Conservation (phyloP, 805 yeast genomes). For the Suhomyces prunicola region DNA sequence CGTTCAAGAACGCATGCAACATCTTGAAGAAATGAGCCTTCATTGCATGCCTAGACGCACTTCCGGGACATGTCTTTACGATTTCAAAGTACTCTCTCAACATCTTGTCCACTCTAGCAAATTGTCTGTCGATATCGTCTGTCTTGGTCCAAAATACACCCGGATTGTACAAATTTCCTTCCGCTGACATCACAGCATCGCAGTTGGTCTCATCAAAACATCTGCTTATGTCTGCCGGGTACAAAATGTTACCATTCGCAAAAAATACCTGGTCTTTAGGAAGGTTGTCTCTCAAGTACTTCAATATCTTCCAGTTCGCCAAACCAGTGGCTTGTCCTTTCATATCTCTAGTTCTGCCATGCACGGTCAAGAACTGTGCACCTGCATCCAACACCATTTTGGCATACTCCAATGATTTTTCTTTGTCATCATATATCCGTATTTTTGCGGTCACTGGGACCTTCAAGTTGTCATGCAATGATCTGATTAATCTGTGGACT, state of each 20-base stretch:
- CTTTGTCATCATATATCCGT: slow-evolving; percentile 80
- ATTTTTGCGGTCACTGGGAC: slow-evolving; percentile 96
- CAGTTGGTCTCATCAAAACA: slow-evolving; percentile 63
- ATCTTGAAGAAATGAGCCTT: slow-evolving; percentile 91
- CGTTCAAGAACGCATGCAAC: slow-evolving; percentile 72
- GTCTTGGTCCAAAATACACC: slow-evolving; percentile 70
- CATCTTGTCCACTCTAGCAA: slow-evolving; percentile 81
- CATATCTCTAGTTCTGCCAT: slow-evolving; percentile 95
- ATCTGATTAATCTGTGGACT: slow-evolving; percentile 66
- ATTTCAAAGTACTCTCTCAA: slow-evolving; percentile 87
- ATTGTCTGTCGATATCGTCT: slow-evolving; percentile 57
- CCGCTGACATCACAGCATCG: slow-evolving; percentile 97
- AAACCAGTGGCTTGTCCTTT: slow-evolving; percentile 95
- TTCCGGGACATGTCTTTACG: slow-evolving; percentile 56
- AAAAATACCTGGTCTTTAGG: slow-evolving; percentile 81
- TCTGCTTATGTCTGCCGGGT: slow-evolving; percentile 76
- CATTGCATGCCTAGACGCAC: slow-evolving; percentile 78
- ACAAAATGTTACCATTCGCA: slow-evolving; percentile 92
- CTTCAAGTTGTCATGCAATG: slow-evolving; percentile 67
- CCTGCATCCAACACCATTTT: slow-evolving; percentile 87
- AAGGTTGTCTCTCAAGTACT: slow-evolving; percentile 71
- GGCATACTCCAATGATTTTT: slow-evolving; percentile 83
- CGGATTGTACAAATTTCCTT: slow-evolving; percentile 91
- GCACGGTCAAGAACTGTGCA: slow-evolving; percentile 92
- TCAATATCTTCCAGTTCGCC: slow-evolving; percentile 86